Evolutionary conservation across 2,329 filamentous ascomycete genomes (phyloP).

Genomic region (Amesomyces nigricolor): DNA sequence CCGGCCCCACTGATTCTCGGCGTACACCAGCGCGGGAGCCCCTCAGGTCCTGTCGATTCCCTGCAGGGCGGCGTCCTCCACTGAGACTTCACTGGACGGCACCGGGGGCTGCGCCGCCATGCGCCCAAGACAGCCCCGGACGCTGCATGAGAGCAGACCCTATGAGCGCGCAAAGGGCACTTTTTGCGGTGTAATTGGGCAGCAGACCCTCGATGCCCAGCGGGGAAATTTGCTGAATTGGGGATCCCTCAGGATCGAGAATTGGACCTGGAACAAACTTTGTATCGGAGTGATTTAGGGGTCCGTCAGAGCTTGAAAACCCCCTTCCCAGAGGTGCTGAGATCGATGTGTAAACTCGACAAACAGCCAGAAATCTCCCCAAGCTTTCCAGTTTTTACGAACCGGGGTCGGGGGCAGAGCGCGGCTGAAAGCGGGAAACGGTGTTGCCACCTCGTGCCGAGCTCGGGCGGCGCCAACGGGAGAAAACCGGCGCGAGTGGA

Average conservation of each 20-base stretch:
- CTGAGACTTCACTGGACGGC: conserved; percentile 11
- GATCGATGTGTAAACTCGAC: background rate
- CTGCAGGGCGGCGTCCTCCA: conserved; percentile 8
- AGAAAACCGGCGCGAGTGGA: conserved; percentile 14
- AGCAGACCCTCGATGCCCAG: conserved; percentile 20
- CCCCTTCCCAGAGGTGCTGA: background rate
- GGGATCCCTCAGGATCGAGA: background rate
- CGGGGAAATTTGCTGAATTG: conserved; percentile 13
- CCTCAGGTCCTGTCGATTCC: conserved; percentile 14
- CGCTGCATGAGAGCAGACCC: conserved; percentile 37
- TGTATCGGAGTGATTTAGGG: conserved; percentile 1
- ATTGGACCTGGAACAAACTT: background rate
- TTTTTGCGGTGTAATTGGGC: conserved; percentile 35
- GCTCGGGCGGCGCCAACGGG: conserved; percentile 14
- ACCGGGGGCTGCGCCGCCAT: conserved; percentile 41
- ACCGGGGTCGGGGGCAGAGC: conserved; percentile 1
- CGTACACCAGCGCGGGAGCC: background rate
- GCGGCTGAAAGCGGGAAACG: conserved; percentile 12
- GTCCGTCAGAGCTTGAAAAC: background rate
- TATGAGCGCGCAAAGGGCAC: conserved; percentile 34
- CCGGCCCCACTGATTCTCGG: conserved; percentile 8
- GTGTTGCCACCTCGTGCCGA: conserved; percentile 12
- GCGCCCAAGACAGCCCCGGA: conserved; percentile 35
- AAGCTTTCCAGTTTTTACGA: conserved; percentile 3
- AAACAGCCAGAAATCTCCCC: background rate